Conservation (phyloP, 225 moss, liverwort and hornwort species). For the Marchantia paleacea region DNA sequence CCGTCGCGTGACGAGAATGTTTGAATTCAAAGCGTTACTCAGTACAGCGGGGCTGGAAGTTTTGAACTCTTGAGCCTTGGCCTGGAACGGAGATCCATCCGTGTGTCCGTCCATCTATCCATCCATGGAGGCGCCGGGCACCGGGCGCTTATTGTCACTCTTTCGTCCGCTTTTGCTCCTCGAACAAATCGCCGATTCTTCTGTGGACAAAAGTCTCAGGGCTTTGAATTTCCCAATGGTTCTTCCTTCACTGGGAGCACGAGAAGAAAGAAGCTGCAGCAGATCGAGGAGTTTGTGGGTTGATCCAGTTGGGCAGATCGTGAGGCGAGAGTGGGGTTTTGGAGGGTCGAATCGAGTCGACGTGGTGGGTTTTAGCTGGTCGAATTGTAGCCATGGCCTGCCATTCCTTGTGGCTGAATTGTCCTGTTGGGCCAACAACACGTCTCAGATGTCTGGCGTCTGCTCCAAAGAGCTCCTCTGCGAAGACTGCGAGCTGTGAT, state of each 20-base stretch:
- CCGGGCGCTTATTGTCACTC: neutral
- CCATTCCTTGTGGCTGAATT: constrained; percentile 4
- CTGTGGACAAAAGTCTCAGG: neutral
- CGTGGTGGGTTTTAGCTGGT: neutral
- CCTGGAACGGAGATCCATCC: neutral
- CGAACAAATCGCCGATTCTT: neutral
- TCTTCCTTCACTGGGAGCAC: neutral
- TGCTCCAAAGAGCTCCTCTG: neutral
- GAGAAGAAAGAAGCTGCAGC: neutral
- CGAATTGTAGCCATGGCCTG: constrained; percentile 17
- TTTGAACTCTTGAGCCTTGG: neutral
- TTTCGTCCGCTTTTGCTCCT: neutral
- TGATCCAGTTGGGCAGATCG: neutral
- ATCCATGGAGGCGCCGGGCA: neutral
- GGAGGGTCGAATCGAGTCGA: neutral
- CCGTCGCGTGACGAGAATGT: too few relatives aligned
- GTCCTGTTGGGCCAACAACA: neutral
- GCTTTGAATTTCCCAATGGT: neutral
- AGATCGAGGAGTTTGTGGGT: neutral
- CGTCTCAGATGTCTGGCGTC: neutral
- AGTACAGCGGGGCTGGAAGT: neutral
- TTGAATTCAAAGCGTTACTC: neutral
- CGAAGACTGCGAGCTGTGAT: constrained; percentile 1
- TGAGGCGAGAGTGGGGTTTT: neutral
- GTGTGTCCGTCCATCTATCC: too few relatives aligned